These are phyloP conservation scores for Spirogloea muscicola DNA, from an alignment of 139 green algal genomes.

Conservation along the genomic window DNA sequence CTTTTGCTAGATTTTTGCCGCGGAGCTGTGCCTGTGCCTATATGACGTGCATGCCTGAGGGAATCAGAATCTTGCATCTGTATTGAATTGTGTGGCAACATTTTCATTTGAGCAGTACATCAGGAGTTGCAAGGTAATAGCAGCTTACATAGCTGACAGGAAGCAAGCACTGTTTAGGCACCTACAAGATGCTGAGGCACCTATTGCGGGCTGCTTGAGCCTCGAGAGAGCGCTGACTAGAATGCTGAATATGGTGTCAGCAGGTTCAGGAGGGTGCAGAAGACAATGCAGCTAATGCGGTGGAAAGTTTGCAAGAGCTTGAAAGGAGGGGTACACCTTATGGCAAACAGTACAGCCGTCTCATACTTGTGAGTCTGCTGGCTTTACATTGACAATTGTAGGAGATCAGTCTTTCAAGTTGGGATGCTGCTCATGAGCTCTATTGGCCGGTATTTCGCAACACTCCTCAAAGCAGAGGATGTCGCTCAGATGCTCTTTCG, in stretches of 20 bases:
- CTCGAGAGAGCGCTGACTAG: too few species aligned
- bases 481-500: too few species aligned
- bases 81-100: not conserved
- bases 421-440: too few species aligned
- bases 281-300: slow-evolving; percentile 4
- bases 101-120: too few species aligned
- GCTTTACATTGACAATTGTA: too few species aligned
- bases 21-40: not conserved
- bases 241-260: not conserved
- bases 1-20: not conserved
- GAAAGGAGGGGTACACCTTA: not conserved
- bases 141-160: not conserved
- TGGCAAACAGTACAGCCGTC: slow-evolving; percentile 3
- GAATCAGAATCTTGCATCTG: not conserved
- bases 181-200: not conserved
- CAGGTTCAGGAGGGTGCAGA: slow-evolving; percentile 34
- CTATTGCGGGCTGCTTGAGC: not conserved
- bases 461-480: too few species aligned
- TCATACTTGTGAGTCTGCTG: slow-evolving; percentile 22
- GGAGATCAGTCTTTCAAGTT: too few species aligned
- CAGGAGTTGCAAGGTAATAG: not conserved
- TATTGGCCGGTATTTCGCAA: too few species aligned
- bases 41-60: not conserved
- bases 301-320: slow-evolving; percentile 8
- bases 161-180: not conserved